Percentiles rank a stretch among this genome's conserved stretches.
Conservation (phyloP, 2,329 filamentous ascomycete genomes). For the Macroventuria anomochaeta region DNA sequence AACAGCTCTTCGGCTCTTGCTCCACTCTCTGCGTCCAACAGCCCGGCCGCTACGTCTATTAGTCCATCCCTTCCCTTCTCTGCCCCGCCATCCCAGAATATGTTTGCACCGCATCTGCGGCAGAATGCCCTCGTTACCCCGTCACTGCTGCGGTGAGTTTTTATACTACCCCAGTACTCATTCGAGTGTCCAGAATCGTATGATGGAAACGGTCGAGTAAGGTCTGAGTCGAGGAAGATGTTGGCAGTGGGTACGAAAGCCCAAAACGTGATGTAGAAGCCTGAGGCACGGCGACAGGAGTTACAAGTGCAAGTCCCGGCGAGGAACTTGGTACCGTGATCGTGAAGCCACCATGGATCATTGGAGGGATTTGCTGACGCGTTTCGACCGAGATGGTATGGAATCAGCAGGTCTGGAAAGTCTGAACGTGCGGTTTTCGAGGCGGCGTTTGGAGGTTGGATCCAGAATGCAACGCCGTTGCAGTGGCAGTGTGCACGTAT, state of each 20-base stretch:
- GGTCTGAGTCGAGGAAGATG: slow-evolving; percentile 42
- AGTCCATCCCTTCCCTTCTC: slow-evolving; percentile 49
- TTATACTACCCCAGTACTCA: slow-evolving; percentile 50
- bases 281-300: slow-evolving; percentile 54
- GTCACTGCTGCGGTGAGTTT: slow-evolving; percentile 52
- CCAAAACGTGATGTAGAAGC: slow-evolving; percentile 57
- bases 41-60: slow-evolving; percentile 55
- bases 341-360: slow-evolving; percentile 40
- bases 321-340: slow-evolving; percentile 45
- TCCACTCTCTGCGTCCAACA: slow-evolving; percentile 53
- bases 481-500: slow-evolving; percentile 56
- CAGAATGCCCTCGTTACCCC: slow-evolving; percentile 59
- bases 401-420: slow-evolving; percentile 50
- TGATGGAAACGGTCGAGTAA: slow-evolving; percentile 21
- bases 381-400: slow-evolving; percentile 16
- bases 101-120: slow-evolving; percentile 53
- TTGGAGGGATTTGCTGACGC: slow-evolving; percentile 23
- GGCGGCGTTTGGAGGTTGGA: slow-evolving; percentile 42
- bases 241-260: slow-evolving; percentile 52
- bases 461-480: slow-evolving; percentile 53
- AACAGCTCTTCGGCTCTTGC: slow-evolving; percentile 55
- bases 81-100: slow-evolving; percentile 52
- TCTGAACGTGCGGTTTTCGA: slow-evolving; percentile 44
- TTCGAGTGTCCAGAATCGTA: slow-evolving; percentile 7
- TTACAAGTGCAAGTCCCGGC: slow-evolving; percentile 55